Evolutionary conservation across 768 basidiomycete genomes (phyloP), one percentile per base, ranked within the genome.

Genomic region (Boletus subcaerulescens): DNA sequence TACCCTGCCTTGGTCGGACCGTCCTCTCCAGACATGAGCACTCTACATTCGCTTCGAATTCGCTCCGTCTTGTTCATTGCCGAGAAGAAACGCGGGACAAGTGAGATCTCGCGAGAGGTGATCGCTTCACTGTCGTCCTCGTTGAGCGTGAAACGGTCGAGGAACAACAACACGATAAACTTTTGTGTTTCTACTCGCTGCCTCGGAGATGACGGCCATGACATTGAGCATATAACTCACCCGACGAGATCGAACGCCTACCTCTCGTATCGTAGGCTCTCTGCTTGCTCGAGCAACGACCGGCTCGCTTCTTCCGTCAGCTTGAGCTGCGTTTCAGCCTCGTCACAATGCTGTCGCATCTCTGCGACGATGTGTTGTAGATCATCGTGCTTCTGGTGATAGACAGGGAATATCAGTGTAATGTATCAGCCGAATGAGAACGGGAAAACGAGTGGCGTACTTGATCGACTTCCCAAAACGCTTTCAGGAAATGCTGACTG

Each of bases 401-500:
- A 24, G 24, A 1, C 24, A 24, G 24, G 24, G 5, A 35, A 5
- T 4, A 15, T 11, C 5, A 31, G 17, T 17, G 50, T 46, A n/a
- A 47, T 41, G 49, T 22, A 46, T 36, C 39, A 36, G 52, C n/a
- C 8, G n/a, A 41, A 26, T 15, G 15, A 6, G 49, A 44, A 41
- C 29, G 50, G 20, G 56, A 45, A 44, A 39, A 47, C 38, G 24
- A 42, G 24, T 20, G 42, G 58, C 91, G 60, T 69, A 96, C 96
- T 74, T 90, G 80, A 74, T 98, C 91, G 35, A 98, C 93, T 60
- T 93, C 86, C 20, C 85, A 85, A 58, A 98, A 88, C 0, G 90
- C 93, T 26, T 81, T 79, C 52, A 98, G 69, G 68, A 99, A 97
- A 59, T 83, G 82, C 45, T 80, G 79, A 60, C 93, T 94, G 6